Evolutionary conservation across 768 basidiomycete genomes (phyloP), one percentile per base, ranked within the genome.

Genomic region (Nevesoporus exiguus): DNA sequence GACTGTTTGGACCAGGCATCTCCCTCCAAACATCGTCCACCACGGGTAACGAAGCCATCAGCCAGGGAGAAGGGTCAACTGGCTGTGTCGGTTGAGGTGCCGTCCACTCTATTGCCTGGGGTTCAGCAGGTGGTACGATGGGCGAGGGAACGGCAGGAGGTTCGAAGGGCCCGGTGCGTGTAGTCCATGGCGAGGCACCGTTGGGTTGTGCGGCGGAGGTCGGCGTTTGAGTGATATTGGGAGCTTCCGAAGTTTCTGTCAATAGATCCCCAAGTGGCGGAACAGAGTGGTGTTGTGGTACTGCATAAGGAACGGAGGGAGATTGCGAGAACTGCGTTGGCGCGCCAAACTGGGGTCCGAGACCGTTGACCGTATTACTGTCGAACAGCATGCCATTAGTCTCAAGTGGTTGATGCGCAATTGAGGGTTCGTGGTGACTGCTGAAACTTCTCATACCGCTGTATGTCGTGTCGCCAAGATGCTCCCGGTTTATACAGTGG

Each of bases 61-160:
- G 65, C 85, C 86, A 86, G 5, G 83, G 77, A 2, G 84, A 81
- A 46, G 78, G 73, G 15, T 84, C 78, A 30, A 57, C 49, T 50
- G 61, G 51, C 13, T 58, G 56, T 14, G 48, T n/a, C 1, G 56
- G 47, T 54, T 68, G 66, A 33, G 66, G 48, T 47, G 63, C 37
- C 33, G 61, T 69, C 81, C 80, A 76, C 34, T 75, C 75, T 3
- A 73, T 67, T 24, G 60, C 52, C 44, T 66, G 62, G 17, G 62
- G 45, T 44, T 52, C 61, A 49, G 66, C 52, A 19, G 68, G 61
- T 31, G 61, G 59, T 51, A 52, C 49, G 13, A 60, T 48, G 2
- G 71, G 70, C 14, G 61, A 60, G 46, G 60, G 40, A 21, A 29
- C 41, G 25, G 43, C 34, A 39, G 69, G 50, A 19, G 60, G 36